Evolutionary conservation across 805 yeast species (phyloP).

Genomic region (Starmerella powellii): DNA sequence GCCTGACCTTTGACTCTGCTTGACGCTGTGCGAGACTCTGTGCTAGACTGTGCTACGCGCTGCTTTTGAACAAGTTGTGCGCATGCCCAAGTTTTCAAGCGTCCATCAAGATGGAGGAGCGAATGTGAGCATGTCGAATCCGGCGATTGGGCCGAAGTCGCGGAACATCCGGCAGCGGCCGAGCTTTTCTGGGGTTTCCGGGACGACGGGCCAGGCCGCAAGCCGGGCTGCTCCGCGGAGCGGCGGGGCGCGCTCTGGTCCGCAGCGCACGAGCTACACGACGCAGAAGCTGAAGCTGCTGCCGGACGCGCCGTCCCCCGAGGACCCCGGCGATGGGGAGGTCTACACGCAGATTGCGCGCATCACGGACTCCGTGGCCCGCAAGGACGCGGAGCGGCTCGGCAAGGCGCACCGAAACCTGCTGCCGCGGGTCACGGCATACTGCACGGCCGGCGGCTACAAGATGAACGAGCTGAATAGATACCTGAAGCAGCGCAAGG

Average conservation of each 20-base stretch:
- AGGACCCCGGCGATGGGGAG: constrained; percentile 31
- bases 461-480: constrained; percentile 74
- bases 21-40: no score
- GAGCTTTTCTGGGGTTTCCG: background rate
- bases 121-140: background rate
- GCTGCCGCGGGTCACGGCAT: constrained; percentile 89
- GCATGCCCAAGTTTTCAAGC: no score
- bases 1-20: no score
- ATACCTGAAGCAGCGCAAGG: constrained; percentile 69
- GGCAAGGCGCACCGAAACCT: constrained; percentile 76
- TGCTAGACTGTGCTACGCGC: no score
- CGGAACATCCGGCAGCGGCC: background rate
- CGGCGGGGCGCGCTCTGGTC: constrained; percentile 27
- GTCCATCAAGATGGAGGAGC: no score
- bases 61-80: no score
- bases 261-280: constrained; percentile 67
- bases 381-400: constrained; percentile 85
- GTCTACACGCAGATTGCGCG: constrained; percentile 75
- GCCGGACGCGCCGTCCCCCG: constrained; percentile 69
- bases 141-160: background rate
- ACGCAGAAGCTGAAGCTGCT: constrained; percentile 80
- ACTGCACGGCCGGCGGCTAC: constrained; percentile 89
- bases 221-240: constrained; percentile 5
- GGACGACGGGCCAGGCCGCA: background rate
- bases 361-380: constrained; percentile 76